A percentile compares a stretch with the other conserved stretches of the same genome.
These are phyloP conservation scores for Fusarium sp. DNA, from an alignment of 2,329 filamentous ascomycete species.

Conservation along the genomic window DNA sequence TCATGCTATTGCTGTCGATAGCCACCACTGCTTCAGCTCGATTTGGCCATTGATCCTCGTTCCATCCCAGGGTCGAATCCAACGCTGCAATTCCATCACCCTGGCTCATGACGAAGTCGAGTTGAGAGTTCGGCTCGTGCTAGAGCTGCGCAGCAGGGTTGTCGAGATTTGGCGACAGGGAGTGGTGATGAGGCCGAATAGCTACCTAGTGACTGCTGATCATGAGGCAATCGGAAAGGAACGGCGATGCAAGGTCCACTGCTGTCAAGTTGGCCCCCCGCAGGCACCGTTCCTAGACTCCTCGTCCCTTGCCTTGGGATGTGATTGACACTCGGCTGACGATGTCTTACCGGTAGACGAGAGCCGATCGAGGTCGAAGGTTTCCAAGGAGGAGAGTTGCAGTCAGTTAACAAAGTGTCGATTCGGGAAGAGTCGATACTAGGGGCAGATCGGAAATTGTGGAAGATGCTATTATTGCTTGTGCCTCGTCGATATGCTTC, in stretches of 20 bases:
- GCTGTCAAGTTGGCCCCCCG: slow-evolving; percentile 31
- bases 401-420: neutral
- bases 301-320: slow-evolving; percentile 17
- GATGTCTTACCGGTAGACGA: slow-evolving; percentile 4
- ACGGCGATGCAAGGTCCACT: slow-evolving; percentile 38
- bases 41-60: slow-evolving; percentile 27
- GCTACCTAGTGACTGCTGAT: slow-evolving; percentile 37
- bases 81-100: slow-evolving; percentile 35
- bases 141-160: slow-evolving; percentile 33
- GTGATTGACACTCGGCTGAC: slow-evolving; percentile 17
- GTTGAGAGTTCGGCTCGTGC: slow-evolving; percentile 24
- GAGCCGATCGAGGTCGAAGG: slow-evolving; percentile 7
- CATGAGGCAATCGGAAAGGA: slow-evolving; percentile 43
- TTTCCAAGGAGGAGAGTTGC: neutral
- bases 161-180: slow-evolving; percentile 35
- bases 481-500: slow-evolving; percentile 4
- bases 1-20: slow-evolving; percentile 25
- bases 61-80: slow-evolving; percentile 35
- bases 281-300: slow-evolving; percentile 10
- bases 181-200: slow-evolving; percentile 35
- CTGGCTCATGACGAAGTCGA: slow-evolving; percentile 40
- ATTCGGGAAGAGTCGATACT: neutral
- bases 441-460: neutral
- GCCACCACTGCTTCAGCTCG: slow-evolving; percentile 22
- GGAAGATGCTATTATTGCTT: neutral